These are phyloP conservation scores for Phytophthora pisi DNA, from an alignment of 352 stramenopile genomes.

Conservation along the genomic window DNA sequence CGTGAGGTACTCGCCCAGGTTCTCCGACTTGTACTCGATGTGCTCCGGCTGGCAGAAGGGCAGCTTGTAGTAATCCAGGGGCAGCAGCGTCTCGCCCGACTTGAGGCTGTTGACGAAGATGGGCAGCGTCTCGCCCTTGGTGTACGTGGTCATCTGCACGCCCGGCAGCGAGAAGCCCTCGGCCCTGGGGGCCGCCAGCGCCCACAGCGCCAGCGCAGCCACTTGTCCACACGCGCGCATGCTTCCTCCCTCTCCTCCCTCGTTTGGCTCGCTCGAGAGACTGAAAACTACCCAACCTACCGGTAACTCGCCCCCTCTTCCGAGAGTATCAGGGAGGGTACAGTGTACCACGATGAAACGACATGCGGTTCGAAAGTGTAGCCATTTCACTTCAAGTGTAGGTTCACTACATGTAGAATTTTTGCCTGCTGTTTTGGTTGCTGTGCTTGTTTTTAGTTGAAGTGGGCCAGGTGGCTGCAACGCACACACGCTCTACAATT, in stretches of 20 bases:
- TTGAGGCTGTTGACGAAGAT: slow-evolving; percentile 96
- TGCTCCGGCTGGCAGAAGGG: slow-evolving; percentile 94
- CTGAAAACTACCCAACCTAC: neutral
- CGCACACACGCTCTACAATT: slow-evolving; percentile 38
- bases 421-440: neutral
- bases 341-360: neutral
- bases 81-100: slow-evolving; percentile 95
- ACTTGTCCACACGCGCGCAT: slow-evolving; percentile 31
- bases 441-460: neutral
- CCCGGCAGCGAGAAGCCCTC: slow-evolving; percentile 78
- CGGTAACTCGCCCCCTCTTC: too few species aligned
- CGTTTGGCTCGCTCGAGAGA: neutral
- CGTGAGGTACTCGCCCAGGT: slow-evolving; percentile 98
- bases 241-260: slow-evolving; percentile 9
- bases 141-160: slow-evolving; percentile 91
- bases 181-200: slow-evolving; percentile 11
- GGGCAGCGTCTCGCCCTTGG: slow-evolving; percentile 82
- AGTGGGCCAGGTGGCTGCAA: neutral
- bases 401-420: neutral
- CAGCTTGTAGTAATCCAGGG: slow-evolving; percentile 98
- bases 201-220: slow-evolving; percentile 29
- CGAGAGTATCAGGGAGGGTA: neutral
- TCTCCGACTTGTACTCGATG: slow-evolving; percentile 97
- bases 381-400: neutral
- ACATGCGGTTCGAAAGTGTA: neutral